Percentiles rank a stretch among this genome's conserved stretches.
Conservation (phyloP, 2,329 filamentous ascomycete genomes). For the Fusarium sp. region DNA sequence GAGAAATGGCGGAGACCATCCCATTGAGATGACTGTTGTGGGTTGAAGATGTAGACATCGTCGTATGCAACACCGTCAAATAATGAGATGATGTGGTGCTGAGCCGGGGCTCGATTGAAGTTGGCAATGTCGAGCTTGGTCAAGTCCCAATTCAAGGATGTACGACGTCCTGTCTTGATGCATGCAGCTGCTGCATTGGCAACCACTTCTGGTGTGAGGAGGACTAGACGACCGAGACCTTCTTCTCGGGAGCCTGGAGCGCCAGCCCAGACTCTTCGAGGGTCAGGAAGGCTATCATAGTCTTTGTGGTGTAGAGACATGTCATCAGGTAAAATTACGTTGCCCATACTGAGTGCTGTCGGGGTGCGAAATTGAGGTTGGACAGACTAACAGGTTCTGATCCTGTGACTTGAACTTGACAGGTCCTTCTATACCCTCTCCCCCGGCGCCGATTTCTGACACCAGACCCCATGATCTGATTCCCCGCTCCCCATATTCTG, state of each 20-base stretch:
- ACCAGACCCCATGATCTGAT: background rate
- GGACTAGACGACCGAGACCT: background rate
- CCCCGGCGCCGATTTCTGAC: background rate
- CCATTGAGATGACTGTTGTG: slow-evolving; percentile 10
- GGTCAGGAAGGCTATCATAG: background rate
- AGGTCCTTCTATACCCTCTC: background rate
- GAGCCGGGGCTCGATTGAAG: slow-evolving; percentile 10
- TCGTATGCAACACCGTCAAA: background rate
- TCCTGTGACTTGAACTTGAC: background rate
- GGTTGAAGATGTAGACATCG: slow-evolving; percentile 7
- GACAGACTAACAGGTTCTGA: background rate
- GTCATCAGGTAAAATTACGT: background rate
- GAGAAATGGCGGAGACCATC: slow-evolving; percentile 7
- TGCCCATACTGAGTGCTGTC: background rate
- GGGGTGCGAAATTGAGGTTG: rapidly evolving
- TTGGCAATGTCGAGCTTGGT: background rate
- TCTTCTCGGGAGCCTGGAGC: slow-evolving; percentile 3
- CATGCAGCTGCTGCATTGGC: background rate
- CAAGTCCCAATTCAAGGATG: slow-evolving; percentile 1
- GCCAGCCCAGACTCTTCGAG: background rate
- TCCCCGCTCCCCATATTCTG: too few species aligned
- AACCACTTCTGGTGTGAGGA: slow-evolving; percentile 2
- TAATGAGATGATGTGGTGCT: background rate
- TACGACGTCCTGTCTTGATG: slow-evolving; percentile 5
- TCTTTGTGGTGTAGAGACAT: background rate